Percentiles rank a stretch among this genome's conserved stretches.
These are phyloP conservation scores for Talaromyces sp. DNA, from an alignment of 2,329 filamentous ascomycete species.

Conservation along the genomic window DNA sequence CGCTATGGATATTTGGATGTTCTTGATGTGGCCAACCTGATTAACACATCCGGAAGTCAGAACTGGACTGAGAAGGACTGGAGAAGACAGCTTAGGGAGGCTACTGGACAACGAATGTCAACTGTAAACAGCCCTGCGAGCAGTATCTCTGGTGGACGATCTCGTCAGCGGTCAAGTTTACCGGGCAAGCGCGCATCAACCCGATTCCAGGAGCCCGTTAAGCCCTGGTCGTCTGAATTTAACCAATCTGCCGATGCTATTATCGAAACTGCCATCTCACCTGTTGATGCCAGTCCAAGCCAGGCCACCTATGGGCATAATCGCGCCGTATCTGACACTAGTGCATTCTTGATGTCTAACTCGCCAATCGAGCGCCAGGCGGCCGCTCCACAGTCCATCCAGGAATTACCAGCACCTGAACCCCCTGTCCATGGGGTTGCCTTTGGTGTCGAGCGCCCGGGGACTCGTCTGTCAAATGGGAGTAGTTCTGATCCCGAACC, in stretches of 20 bases:
- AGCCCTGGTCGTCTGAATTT: constrained; percentile 20
- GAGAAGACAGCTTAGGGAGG: constrained; percentile 82
- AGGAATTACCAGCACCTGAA: constrained; percentile 26
- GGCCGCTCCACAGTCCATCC: constrained; percentile 14
- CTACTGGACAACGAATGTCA: constrained; percentile 57
- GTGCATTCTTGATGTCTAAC: constrained; percentile 16
- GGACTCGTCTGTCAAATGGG: constrained; percentile 24
- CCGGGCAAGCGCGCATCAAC: constrained; percentile 30
- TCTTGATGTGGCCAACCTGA: constrained; percentile 74
- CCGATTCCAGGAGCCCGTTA: constrained; percentile 25
- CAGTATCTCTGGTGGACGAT: constrained; percentile 54
- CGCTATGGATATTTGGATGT: constrained; percentile 89
- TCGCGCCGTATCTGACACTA: constrained; percentile 29
- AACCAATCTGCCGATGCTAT: constrained; percentile 34
- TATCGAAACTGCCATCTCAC: constrained; percentile 17
- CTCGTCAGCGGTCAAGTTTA: constrained; percentile 32
- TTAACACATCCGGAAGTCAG: constrained; percentile 70
- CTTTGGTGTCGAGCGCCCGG: constrained; percentile 14
- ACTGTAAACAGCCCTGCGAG: constrained; percentile 38
- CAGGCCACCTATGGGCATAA: constrained; percentile 18
- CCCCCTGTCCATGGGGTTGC: constrained; percentile 26
- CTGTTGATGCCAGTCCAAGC: constrained; percentile 1
- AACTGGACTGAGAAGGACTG: constrained; percentile 83
- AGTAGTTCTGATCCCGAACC: constrained; percentile 37
- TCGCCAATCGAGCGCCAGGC: constrained; percentile 8